Evolutionary conservation across 1,139 yeast species (phyloP).

Genomic region (Pichia inconspicua): DNA sequence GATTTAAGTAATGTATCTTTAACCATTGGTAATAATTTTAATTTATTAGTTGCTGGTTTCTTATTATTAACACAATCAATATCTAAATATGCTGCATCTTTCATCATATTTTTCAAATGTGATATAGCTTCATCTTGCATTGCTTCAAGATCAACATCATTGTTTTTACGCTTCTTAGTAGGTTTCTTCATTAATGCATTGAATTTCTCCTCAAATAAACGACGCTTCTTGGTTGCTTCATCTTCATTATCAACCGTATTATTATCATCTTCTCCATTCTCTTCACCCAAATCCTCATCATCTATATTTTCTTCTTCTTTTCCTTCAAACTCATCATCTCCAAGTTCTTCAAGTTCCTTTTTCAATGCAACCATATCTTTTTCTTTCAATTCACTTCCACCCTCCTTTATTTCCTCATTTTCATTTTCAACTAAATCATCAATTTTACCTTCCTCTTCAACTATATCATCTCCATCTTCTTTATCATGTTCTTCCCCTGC

Average conservation of each 20-base stretch:
- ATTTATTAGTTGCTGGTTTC: conserved; percentile 77
- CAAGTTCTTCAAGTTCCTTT: neutral
- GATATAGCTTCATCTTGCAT: conserved; percentile 91
- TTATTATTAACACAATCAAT: conserved; percentile 75
- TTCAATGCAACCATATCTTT: neutral
- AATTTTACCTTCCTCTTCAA: conserved; percentile 1
- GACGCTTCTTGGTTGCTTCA: conserved; percentile 54
- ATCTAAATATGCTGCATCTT: conserved; percentile 85
- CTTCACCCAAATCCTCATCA: conserved; percentile 21
- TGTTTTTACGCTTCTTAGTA: conserved; percentile 49
- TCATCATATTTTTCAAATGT: conserved; percentile 80
- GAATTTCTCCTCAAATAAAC: conserved; percentile 72
- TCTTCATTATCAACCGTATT: conserved; percentile 25
- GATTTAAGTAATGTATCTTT: conserved; percentile 70
- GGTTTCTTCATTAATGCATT: conserved; percentile 64
- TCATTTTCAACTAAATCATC: conserved; percentile 3
- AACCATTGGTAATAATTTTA: conserved; percentile 75
- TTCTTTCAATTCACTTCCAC: neutral
- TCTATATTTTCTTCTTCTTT: conserved; percentile 3
- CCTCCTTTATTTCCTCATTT: conserved; percentile 3
- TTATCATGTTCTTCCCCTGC: neutral
- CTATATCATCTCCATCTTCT: neutral
- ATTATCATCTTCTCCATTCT: conserved; percentile 18
- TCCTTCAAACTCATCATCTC: conserved; percentile 1
- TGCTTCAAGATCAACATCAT: conserved; percentile 88